Conservation (phyloP, 2,329 filamentous ascomycete species). For the Cordyceps cateniannulata region DNA sequence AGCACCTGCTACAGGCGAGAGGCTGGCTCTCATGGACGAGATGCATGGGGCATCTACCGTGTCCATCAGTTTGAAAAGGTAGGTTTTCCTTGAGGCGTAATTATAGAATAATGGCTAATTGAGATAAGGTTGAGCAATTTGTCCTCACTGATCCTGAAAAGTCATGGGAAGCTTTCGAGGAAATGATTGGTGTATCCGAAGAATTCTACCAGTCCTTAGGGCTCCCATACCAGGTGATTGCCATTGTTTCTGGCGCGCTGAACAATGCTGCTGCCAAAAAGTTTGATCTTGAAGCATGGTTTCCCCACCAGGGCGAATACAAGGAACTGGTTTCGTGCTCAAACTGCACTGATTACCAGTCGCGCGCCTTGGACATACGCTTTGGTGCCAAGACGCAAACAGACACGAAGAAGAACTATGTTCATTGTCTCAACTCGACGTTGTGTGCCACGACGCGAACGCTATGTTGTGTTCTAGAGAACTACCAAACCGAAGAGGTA, state of each 20-base stretch:
- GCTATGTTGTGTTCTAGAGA: conserved; percentile 91
- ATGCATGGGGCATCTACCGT: conserved; percentile 97
- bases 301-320: conserved; percentile 93
- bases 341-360: conserved; percentile 98
- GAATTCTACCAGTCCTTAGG: conserved; percentile 90
- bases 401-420: conserved; percentile 81
- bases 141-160: conserved; percentile 77
- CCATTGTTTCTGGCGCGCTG: conserved; percentile 92
- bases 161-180: conserved; percentile 87
- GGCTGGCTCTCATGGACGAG: conserved; percentile 76
- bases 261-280: conserved; percentile 78
- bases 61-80: conserved; percentile 98
- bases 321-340: conserved; percentile 97
- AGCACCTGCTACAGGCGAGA: conserved; percentile 95
- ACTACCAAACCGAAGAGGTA: conserved; percentile 87
- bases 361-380: conserved; percentile 84
- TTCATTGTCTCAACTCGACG: conserved; percentile 86
- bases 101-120: neutral
- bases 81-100: neutral
- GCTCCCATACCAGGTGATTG: conserved; percentile 84
- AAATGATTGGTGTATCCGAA: conserved; percentile 86
- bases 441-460: conserved; percentile 87
- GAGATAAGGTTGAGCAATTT: conserved; percentile 61
- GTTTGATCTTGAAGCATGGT: conserved; percentile 94
- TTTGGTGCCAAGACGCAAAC: conserved; percentile 83